phyloP scores from a whole-genome alignment of 495 filamentous ascomycete genomes.

The Aspergillus panamensis region DNA sequence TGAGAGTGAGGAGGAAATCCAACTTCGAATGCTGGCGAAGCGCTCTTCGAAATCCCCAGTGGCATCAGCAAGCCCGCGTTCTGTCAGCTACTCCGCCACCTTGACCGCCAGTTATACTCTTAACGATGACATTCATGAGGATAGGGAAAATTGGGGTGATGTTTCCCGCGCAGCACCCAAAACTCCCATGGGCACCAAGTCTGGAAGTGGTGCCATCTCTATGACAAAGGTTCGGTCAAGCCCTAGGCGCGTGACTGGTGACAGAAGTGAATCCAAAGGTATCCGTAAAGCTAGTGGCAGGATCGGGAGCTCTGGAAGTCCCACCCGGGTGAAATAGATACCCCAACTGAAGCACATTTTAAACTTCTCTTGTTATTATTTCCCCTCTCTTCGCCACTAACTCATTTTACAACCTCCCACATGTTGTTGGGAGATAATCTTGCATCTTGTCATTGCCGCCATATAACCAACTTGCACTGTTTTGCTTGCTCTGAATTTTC shows the following conservation, averaged over 20 bases:
- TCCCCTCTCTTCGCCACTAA: not conserved
- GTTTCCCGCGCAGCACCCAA: constrained; percentile 49
- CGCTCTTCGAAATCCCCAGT: constrained; percentile 53
- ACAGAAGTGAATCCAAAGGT: constrained; percentile 54
- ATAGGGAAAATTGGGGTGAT: constrained; percentile 47
- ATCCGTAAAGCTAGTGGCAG: constrained; percentile 92
- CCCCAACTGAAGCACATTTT: not conserved
- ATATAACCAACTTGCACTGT: constrained; percentile 9
- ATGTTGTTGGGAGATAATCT: constrained; percentile 15
- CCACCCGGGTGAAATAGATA: constrained; percentile 31
- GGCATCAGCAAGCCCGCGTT: constrained; percentile 44
- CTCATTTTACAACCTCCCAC: not conserved
- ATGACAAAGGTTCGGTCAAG: constrained; percentile 70
- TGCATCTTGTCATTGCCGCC: constrained; percentile 19
- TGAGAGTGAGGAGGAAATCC: constrained; percentile 76
- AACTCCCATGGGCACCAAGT: constrained; percentile 59
- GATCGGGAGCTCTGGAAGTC: constrained; percentile 69
- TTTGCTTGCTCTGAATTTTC: constrained; percentile 4
- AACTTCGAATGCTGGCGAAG: constrained; percentile 64
- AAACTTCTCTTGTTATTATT: constrained; percentile 16
- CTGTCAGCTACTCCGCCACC: constrained; percentile 48
- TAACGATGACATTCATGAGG: constrained; percentile 42
- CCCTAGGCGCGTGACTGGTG: constrained; percentile 57
- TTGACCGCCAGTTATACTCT: constrained; percentile 45
- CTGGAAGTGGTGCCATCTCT: constrained; percentile 62